Conservation (phyloP, 306 rosid genomes). For the Cajanus cajan region DNA sequence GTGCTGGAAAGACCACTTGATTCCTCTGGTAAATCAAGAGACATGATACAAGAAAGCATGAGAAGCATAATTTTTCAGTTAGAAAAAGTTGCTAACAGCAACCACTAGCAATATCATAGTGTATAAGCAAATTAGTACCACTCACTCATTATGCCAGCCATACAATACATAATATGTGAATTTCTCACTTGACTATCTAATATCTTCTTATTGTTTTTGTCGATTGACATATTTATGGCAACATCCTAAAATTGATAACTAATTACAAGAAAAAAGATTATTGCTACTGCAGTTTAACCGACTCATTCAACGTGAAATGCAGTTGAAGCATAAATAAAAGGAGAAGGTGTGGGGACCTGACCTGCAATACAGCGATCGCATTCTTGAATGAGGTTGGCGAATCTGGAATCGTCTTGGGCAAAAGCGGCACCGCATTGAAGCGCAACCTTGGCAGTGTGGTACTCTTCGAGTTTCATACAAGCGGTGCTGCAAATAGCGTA, state of each 20-base stretch:
- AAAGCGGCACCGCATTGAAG: constrained; percentile 71
- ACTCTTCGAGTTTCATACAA: constrained; percentile 81
- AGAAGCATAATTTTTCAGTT: neutral
- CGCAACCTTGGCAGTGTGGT: constrained; percentile 82
- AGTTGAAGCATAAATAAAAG: neutral
- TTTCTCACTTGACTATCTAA: neutral
- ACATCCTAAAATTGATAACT: too few relatives aligned
- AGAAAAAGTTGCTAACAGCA: neutral
- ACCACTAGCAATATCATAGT: neutral
- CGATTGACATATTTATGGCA: too few relatives aligned
- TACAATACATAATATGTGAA: neutral
- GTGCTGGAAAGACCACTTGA: constrained; percentile 21
- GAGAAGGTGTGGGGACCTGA: neutral
- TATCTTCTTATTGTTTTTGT: too few relatives aligned
- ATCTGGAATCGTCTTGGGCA: constrained; percentile 60
- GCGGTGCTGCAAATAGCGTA: constrained; percentile 49
- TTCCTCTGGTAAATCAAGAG: constrained; percentile 39
- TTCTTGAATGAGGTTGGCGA: constrained; percentile 56
- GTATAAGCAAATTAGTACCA: too few relatives aligned
- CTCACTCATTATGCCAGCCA: neutral
- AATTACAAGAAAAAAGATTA: neutral
- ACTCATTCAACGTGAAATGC: neutral
- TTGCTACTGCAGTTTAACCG: neutral
- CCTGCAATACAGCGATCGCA: constrained; percentile 72
- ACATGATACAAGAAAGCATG: constrained; percentile 7